Conservation (phyloP, 768 basidiomycete genomes). For the Mycena indigotica region DNA sequence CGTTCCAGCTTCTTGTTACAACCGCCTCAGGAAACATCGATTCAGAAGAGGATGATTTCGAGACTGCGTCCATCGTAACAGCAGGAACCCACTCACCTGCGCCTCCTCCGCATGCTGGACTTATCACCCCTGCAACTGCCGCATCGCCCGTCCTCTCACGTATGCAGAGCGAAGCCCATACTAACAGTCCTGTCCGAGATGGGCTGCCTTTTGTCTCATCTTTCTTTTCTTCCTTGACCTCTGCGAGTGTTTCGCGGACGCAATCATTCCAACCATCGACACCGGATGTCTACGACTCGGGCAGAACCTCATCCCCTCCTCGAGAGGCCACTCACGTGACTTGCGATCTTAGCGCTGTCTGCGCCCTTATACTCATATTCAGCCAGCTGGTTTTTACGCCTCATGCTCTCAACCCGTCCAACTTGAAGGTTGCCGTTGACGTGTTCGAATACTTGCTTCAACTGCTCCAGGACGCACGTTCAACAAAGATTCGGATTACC, state of each 20-base stretch:
- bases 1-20: constrained; percentile 45
- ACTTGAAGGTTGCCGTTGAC: constrained; percentile 53
- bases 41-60: constrained; percentile 47
- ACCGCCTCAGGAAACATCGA: constrained; percentile 38
- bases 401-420: constrained; percentile 47
- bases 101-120: constrained; percentile 20
- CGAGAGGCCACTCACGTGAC: constrained; percentile 35
- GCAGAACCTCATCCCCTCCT: constrained; percentile 27
- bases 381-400: constrained; percentile 73
- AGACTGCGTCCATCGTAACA: constrained; percentile 42
- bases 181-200: constrained; percentile 26
- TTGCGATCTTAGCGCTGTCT: constrained; percentile 60
- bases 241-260: constrained; percentile 55
- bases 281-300: constrained; percentile 37
- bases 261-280: constrained; percentile 53
- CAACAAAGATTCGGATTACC: constrained; percentile 63
- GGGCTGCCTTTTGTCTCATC: constrained; percentile 60
- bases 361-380: constrained; percentile 67
- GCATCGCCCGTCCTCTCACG: constrained; percentile 60
- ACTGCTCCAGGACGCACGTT: constrained; percentile 47
- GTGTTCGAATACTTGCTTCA: constrained; percentile 57
- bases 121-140: constrained; percentile 35
- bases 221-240: constrained; percentile 62
- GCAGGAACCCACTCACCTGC: constrained; percentile 42
- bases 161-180: constrained; percentile 56